Evolutionary conservation across 495 filamentous ascomycete species (phyloP), one percentile per base, ranked within the genome.

Genomic region (Corynascus novoguineensis): DNA sequence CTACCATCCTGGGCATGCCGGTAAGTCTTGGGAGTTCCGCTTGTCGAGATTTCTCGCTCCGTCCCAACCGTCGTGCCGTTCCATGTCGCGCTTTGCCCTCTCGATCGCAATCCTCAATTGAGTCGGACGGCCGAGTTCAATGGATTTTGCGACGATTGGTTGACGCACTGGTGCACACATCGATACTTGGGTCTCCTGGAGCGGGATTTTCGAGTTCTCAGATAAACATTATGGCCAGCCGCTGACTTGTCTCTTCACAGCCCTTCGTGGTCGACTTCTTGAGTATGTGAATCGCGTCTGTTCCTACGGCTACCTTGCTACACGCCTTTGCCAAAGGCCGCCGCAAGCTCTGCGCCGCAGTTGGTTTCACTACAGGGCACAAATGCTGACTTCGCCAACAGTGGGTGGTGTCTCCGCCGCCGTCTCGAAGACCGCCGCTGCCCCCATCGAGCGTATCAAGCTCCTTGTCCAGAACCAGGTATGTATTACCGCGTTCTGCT

Each of bases 381-480:
- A 38, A n/a, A 12, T 62, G 51, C 69, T 70, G 61, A 65, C 60
- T 57, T 4, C 63, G 61, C 71, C 69, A 57, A 70, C 68, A 93
- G 90, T 97, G 95, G 93, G 93, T 88, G 93, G 93, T 96, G 87
- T 98, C 64, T 96, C 93, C 70, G 93, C 93, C 72, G 93, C 93
- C 78, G 91, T 98, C 86, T 97, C 93, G 68, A 98, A 98, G 88
- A 98, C 93, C 66, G 95, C 95, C 72, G 93, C 93, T 75, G 93
- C 93, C 80, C 93, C 93, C 78, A 98, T 98, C 70, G 93, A 98
- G 90, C 93, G 93, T 89, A 87, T 98, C 81, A 98, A 98, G 90
- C 93, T 98, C 72, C 89, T 98, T 69, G 95, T 98, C 83, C 93
- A 98, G 85, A 98, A 97, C 83, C 93, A 98, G 87, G 92, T 97